Conservation (phyloP, 371 early-diverging fungal genomes). For the Zopfochytrium polystomum region DNA sequence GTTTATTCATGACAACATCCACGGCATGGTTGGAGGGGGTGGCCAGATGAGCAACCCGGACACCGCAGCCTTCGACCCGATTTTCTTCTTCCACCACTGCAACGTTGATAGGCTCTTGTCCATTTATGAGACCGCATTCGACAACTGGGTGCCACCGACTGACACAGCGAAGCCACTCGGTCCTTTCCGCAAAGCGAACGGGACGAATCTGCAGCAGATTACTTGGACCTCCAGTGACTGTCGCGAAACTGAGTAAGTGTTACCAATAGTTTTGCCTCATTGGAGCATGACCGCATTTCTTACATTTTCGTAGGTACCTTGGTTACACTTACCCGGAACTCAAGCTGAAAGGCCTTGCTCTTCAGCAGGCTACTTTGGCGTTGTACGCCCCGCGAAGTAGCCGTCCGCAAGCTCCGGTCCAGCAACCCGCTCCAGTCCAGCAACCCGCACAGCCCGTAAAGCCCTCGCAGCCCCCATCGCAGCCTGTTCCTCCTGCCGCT, state of each 20-base stretch:
- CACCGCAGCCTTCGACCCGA: conserved; percentile 15
- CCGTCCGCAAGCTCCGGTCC: too few relatives aligned
- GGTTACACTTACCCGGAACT: conserved; percentile 13
- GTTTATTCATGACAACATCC: conserved; percentile 14
- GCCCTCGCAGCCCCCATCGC: not conserved
- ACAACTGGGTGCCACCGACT: not conserved
- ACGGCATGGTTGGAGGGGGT: conserved; percentile 10
- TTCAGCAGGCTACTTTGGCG: conserved; percentile 9
- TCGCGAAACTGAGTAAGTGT: too few relatives aligned
- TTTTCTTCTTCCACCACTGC: conserved; percentile 21
- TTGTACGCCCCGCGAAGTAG: too few relatives aligned
- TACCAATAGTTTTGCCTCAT: too few relatives aligned
- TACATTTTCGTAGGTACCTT: too few relatives aligned
- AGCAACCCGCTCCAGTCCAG: not conserved
- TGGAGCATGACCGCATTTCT: too few relatives aligned
- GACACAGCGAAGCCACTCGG: not conserved
- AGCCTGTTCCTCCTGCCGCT: not conserved
- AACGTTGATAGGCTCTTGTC: conserved; percentile 16
- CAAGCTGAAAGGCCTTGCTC: not conserved
- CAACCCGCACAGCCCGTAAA: not conserved
- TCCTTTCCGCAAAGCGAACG: conserved; percentile 3
- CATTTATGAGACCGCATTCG: conserved; percentile 3
- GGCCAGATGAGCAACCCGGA: conserved; percentile 16
- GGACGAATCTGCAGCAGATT: too few relatives aligned
- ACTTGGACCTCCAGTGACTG: too few relatives aligned